A percentile compares a stretch with the other conserved stretches of the same genome.
phyloP scores from a whole-genome alignment of 768 basidiomycete species.

The Chalciporus sphaerocephalus region DNA sequence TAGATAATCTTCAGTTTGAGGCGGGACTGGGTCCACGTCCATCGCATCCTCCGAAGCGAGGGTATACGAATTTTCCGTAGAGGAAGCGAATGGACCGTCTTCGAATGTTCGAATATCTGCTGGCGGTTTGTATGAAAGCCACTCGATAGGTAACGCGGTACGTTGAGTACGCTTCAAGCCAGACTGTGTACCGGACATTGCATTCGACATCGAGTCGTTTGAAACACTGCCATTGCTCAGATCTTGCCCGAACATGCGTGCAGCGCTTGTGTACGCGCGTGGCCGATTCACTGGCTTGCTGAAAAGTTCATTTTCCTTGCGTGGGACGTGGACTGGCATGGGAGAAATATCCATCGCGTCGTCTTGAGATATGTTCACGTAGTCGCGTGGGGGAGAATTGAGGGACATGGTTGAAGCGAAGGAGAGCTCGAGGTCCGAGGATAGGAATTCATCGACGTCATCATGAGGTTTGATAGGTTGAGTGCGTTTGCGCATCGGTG shows the following conservation, averaged over 20 bases:
- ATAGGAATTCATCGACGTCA: slow-evolving; percentile 62
- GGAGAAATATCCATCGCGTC: slow-evolving; percentile 85
- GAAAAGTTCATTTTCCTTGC: slow-evolving; percentile 28
- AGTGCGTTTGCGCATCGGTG: slow-evolving; percentile 47
- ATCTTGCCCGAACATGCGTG: slow-evolving; percentile 70
- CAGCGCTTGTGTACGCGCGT: slow-evolving; percentile 60
- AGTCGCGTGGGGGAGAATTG: slow-evolving; percentile 59
- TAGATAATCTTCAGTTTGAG: slow-evolving; percentile 31
- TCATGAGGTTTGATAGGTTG: slow-evolving; percentile 42
- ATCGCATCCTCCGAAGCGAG: slow-evolving; percentile 61
- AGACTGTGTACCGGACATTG: slow-evolving; percentile 32
- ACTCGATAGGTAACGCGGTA: slow-evolving; percentile 60
- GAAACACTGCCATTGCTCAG: slow-evolving; percentile 52
- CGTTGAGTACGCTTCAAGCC: slow-evolving; percentile 55
- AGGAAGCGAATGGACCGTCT: slow-evolving; percentile 28
- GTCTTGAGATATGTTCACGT: slow-evolving; percentile 41
- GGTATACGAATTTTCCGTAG: slow-evolving; percentile 36
- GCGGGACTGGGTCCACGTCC: slow-evolving; percentile 67
- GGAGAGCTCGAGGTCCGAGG: slow-evolving; percentile 76
- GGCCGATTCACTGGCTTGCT: slow-evolving; percentile 42
- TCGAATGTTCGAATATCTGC: slow-evolving; percentile 20
- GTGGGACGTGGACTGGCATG: slow-evolving; percentile 37
- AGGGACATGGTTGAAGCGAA: slow-evolving; percentile 82
- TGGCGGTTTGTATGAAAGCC: slow-evolving; percentile 37
- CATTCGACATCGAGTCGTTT: slow-evolving; percentile 30